Percentiles rank a stretch among this genome's conserved stretches.
Conservation (phyloP, 2,329 filamentous ascomycete species). For the Penicillium hesseltinei region DNA sequence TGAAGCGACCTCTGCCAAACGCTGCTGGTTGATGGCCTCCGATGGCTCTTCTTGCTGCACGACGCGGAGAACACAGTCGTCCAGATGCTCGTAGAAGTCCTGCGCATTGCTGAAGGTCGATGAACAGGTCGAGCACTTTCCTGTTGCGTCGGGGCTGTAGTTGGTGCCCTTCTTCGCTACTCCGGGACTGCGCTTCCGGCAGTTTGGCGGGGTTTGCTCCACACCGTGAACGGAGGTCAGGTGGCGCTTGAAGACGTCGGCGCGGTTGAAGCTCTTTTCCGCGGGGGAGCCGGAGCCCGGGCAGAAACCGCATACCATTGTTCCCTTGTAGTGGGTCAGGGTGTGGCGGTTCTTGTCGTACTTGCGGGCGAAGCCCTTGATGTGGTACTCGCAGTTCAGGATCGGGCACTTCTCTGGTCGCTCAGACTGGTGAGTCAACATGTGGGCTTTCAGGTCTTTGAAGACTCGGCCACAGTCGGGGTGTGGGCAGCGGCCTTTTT, state of each 20-base stretch:
- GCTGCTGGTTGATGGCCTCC: slow-evolving; percentile 57
- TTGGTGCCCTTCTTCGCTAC: slow-evolving; percentile 63
- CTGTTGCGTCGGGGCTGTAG: slow-evolving; percentile 73
- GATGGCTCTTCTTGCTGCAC: slow-evolving; percentile 59
- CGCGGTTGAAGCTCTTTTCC: slow-evolving; percentile 94
- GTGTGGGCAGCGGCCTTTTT: slow-evolving; percentile 73
- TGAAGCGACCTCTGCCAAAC: slow-evolving; percentile 58
- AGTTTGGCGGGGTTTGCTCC: slow-evolving; percentile 89
- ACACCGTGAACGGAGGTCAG: slow-evolving; percentile 87
- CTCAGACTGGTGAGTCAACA: slow-evolving; percentile 89
- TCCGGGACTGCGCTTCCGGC: slow-evolving; percentile 67
- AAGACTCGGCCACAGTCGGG: slow-evolving; percentile 81
- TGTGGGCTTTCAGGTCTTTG: slow-evolving; percentile 90
- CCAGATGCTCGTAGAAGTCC: slow-evolving; percentile 96
- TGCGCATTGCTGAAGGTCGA: slow-evolving; percentile 81
- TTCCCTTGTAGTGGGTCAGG: slow-evolving; percentile 93
- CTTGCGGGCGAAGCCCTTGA: slow-evolving; percentile 89
- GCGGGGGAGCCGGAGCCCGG: slow-evolving; percentile 82
- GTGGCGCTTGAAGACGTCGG: slow-evolving; percentile 94
- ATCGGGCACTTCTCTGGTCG: slow-evolving; percentile 94
- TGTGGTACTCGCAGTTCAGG: slow-evolving; percentile 84
- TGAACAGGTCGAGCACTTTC: slow-evolving; percentile 89
- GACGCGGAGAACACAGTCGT: slow-evolving; percentile 64
- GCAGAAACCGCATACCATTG: slow-evolving; percentile 95
- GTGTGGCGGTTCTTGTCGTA: slow-evolving; percentile 97